Percentiles rank a stretch among this genome's conserved stretches.
Evolutionary conservation across 208 protist species (phyloP).

Genomic region (Leishmania tropica): DNA sequence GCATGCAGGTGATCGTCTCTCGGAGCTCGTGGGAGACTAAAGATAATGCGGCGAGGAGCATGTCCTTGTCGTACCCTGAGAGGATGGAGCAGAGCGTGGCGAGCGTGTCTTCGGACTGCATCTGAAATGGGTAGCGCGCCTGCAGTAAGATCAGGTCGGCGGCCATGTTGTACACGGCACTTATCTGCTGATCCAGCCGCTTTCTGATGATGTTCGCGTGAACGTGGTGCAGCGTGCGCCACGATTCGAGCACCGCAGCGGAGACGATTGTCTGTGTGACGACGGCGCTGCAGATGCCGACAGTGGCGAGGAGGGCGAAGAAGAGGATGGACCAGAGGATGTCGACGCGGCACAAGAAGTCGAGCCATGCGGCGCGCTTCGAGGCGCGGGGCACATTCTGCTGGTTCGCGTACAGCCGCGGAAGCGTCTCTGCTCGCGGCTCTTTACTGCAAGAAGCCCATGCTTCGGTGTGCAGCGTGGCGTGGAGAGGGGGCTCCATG

Average conservation of each 20-base stretch:
- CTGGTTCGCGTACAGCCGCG: not conserved
- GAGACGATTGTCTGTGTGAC: conserved; percentile 9
- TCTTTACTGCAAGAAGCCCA: not conserved
- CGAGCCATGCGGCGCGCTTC: not conserved
- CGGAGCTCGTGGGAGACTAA: not conserved
- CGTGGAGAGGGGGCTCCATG: not conserved
- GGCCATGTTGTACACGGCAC: conserved; percentile 6
- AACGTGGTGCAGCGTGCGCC: not conserved
- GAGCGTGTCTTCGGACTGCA: conserved; percentile 7
- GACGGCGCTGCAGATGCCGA: not conserved
- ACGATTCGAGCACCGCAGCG: not conserved
- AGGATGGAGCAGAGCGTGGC: conserved; percentile 8
- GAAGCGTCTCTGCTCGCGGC: not conserved
- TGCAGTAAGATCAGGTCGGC: not conserved
- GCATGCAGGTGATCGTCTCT: conserved; percentile 10
- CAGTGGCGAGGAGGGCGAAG: conserved; percentile 3
- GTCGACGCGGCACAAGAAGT: conserved; percentile 17
- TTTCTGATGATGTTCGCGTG: not conserved
- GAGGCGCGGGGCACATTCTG: not conserved
- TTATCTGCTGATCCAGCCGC: not conserved
- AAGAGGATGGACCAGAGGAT: conserved; percentile 14
- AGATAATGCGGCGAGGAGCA: not conserved
- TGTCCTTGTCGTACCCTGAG: not conserved
- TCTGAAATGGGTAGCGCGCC: not conserved
- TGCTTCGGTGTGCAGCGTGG: not conserved